These are phyloP conservation scores for sunflower (Helianthus annuus) DNA, from an alignment of 129 eudicot genomes.

Conservation along the genomic window HanXRQr2.0-SUNRISE NC_035442.2:25422137-25422636, in stretches of 20 bases:
- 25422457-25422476: slow-evolving; percentile 87
- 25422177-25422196: slow-evolving; percentile 70
- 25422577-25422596: slow-evolving; percentile 58
- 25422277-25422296: slow-evolving; percentile 98
- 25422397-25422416: slow-evolving; percentile 16
- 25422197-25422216: slow-evolving; percentile 64
- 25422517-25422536: slow-evolving; percentile 89
- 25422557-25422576: slow-evolving; percentile 73
- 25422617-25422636: slow-evolving; percentile 2
- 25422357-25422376: slow-evolving; percentile 44
- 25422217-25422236: slow-evolving; percentile 72
- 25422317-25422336: slow-evolving; percentile 72
- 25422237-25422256: slow-evolving; percentile 87
- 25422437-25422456: slow-evolving; percentile 50
- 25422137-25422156: slow-evolving; percentile 86
- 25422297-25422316: slow-evolving; percentile 63
- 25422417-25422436: slow-evolving; percentile 38
- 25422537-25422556: slow-evolving; percentile 76
- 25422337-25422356: slow-evolving; percentile 73
- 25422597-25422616: not conserved
- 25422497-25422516: slow-evolving; percentile 90
- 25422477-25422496: slow-evolving; percentile 96
- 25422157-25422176: slow-evolving; percentile 78
- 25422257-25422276: slow-evolving; percentile 59
- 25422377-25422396: slow-evolving; percentile 34